Conservation (phyloP, 1,284 basidiomycete species). For the Tremellales sp. region DNA sequence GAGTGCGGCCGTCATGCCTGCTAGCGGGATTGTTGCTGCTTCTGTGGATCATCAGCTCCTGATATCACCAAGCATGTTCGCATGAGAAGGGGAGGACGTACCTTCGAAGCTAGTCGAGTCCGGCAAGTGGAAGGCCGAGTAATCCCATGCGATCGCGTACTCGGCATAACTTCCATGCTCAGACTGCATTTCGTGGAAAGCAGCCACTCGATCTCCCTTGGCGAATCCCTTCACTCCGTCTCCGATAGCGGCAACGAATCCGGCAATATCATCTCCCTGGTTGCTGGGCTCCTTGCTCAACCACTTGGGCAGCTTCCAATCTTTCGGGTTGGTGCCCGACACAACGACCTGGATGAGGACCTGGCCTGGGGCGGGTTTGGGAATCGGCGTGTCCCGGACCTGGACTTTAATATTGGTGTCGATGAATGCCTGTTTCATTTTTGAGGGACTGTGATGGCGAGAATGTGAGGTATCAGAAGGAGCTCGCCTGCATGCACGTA, state of each 20-base stretch:
- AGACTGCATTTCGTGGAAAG: conserved; percentile 14
- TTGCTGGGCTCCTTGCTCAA: conserved; percentile 5
- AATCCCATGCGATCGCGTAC: conserved; percentile 10
- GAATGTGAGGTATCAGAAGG: background rate
- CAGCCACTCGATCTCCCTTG: conserved; percentile 16
- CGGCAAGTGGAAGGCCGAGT: conserved; percentile 12
- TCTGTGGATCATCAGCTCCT: conserved; percentile 3
- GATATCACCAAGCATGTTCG: background rate
- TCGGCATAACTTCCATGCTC: conserved; percentile 12
- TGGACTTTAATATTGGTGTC: background rate
- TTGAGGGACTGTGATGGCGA: background rate
- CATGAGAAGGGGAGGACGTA: background rate
- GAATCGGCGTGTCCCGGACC: background rate
- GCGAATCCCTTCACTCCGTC: conserved; percentile 13
- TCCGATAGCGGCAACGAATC: conserved; percentile 12
- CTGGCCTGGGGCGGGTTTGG: conserved; percentile 2
- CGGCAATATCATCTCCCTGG: conserved; percentile 17
- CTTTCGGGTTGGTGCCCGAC: conserved; percentile 18
- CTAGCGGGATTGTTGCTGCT: conserved; percentile 12
- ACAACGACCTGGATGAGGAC: conserved; percentile 9
- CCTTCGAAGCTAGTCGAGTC: conserved; percentile 1
- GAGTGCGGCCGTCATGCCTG: conserved; percentile 13
- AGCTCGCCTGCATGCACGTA: background rate
- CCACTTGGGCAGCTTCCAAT: conserved; percentile 13
- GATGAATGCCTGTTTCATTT: background rate